phyloP scores from a whole-genome alignment of 306 rosid species.

The Prunus persica region DNA sequence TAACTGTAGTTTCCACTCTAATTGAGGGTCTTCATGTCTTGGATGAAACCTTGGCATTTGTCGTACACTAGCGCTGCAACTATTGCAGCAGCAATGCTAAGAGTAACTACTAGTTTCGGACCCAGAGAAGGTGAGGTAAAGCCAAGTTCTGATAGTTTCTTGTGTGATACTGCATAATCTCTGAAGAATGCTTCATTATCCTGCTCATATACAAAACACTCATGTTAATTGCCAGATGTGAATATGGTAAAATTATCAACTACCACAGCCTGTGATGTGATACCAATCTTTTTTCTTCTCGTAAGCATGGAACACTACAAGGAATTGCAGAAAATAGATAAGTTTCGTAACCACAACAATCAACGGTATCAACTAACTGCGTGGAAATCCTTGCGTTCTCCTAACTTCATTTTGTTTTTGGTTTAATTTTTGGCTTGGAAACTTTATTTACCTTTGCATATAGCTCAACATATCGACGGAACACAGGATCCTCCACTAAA shows the following conservation, averaged over 20 bases:
- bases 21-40: background rate
- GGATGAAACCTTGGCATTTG: background rate
- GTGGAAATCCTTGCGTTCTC: no score
- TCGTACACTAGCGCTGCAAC: background rate
- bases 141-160: constrained; percentile 82
- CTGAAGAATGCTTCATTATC: constrained; percentile 61
- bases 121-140: constrained; percentile 25
- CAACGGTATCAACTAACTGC: no score
- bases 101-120: constrained; percentile 12
- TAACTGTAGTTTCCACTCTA: background rate
- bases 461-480: constrained; percentile 46
- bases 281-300: no score
- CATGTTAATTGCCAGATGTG: background rate
- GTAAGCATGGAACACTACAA: no score
- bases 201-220: constrained; percentile 21
- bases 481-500: constrained; percentile 51
- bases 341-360: no score
- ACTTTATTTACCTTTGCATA: constrained; percentile 54
- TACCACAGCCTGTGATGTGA: background rate
- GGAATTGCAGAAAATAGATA: no score
- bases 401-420: background rate
- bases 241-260: background rate
- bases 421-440: background rate
- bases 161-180: constrained; percentile 80
- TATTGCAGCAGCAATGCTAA: constrained; percentile 31